These are phyloP conservation scores for Alternaria tenuissima DNA, from an alignment of 2,329 filamentous ascomycete species.

Conservation along the genomic window DNA sequence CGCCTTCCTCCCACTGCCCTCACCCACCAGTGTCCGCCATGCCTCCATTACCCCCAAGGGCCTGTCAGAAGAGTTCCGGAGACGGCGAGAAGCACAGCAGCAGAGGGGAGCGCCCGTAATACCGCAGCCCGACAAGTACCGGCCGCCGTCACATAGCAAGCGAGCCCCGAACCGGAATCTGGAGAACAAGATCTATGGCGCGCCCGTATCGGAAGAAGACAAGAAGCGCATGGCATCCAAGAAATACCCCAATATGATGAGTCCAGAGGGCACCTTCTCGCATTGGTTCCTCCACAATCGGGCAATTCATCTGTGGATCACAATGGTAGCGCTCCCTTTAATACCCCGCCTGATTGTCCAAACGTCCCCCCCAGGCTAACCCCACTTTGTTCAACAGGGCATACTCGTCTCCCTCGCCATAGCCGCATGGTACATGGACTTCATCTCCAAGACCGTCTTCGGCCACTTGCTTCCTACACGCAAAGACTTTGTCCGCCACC, in stretches of 20 bases:
- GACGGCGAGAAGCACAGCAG: constrained; percentile 44
- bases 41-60: constrained; percentile 41
- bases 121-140: constrained; percentile 87
- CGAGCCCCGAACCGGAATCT: constrained; percentile 66
- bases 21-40: constrained; percentile 37
- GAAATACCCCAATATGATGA: constrained; percentile 89
- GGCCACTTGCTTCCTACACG: constrained; percentile 77
- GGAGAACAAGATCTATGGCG: constrained; percentile 75
- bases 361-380: constrained; percentile 3
- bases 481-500: constrained; percentile 73
- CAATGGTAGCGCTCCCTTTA: constrained; percentile 66
- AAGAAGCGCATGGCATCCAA: constrained; percentile 70
- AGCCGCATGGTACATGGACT: constrained; percentile 79
- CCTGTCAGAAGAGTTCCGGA: constrained; percentile 43
- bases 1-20: constrained; percentile 23
- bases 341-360: not conserved
- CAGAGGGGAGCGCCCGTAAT: constrained; percentile 62
- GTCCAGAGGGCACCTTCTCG: constrained; percentile 80
- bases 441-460: constrained; percentile 80
- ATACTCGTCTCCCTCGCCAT: constrained; percentile 74
- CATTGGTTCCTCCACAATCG: constrained; percentile 85
- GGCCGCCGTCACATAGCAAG: constrained; percentile 86
- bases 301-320: constrained; percentile 81
- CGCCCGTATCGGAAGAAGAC: constrained; percentile 72
- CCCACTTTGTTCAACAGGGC: constrained; percentile 54